A percentile compares a stretch with the other conserved stretches of the same genome.
Evolutionary conservation across 176 grass and related monocot species (phyloP).

Genomic region (Carex scoparia): DNA sequence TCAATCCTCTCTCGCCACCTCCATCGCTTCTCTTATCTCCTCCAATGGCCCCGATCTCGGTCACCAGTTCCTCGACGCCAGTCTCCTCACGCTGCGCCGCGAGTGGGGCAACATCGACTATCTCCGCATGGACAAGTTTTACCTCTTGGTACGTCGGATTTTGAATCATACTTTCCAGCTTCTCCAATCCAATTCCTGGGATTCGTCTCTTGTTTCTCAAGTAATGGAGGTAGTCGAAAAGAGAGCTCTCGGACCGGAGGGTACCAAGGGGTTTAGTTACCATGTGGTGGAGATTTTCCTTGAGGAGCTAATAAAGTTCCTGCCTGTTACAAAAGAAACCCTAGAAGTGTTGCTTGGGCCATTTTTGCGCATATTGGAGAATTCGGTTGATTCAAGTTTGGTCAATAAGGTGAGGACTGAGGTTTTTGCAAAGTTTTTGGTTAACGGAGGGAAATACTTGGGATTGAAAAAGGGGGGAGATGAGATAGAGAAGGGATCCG

Average conservation of each 20-base stretch:
- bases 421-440: conserved; percentile 53
- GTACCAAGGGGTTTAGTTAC: conserved; percentile 56
- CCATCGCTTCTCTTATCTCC: conserved; percentile 61
- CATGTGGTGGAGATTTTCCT: conserved; percentile 76
- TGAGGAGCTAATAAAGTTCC: conserved; percentile 57
- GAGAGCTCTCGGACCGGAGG: conserved; percentile 39
- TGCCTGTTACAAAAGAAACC: conserved; percentile 42
- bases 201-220: conserved; percentile 22
- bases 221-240: conserved; percentile 42
- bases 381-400: conserved; percentile 54
- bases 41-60: conserved; percentile 25
- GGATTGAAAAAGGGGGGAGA: conserved; percentile 42
- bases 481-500: conserved; percentile 42
- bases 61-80: conserved; percentile 51
- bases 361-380: conserved; percentile 64
- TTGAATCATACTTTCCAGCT: conserved; percentile 61
- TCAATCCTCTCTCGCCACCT: conserved; percentile 58
- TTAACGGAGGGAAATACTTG: conserved; percentile 41
- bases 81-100: conserved; percentile 66
- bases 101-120: conserved; percentile 84
- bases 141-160: conserved; percentile 78
- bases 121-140: conserved; percentile 97
- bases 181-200: conserved; percentile 44
- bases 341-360: conserved; percentile 43
- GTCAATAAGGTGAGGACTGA: conserved; percentile 62